Percentiles rank a stretch among this genome's conserved stretches.
Evolutionary conservation across 257 asterid genomes (phyloP).

Genomic region (Eustoma russellianum): DNA sequence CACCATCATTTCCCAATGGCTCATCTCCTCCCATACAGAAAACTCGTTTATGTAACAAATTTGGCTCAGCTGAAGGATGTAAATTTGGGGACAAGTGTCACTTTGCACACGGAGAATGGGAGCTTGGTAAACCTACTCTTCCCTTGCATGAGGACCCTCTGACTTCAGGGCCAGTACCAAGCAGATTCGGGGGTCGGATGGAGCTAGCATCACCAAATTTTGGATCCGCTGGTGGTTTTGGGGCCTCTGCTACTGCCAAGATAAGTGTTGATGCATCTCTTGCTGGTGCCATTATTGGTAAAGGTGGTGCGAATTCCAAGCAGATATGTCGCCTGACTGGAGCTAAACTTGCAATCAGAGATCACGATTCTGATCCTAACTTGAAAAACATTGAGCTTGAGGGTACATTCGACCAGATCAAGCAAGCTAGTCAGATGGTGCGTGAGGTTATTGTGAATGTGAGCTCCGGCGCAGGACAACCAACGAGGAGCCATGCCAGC

Average conservation of each 20-base stretch:
- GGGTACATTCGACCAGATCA: slow-evolving; percentile 71
- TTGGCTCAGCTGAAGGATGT: slow-evolving; percentile 66
- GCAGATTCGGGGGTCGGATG: slow-evolving; percentile 43
- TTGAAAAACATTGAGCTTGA: slow-evolving; percentile 66
- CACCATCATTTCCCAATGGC: slow-evolving; percentile 50
- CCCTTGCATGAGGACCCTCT: slow-evolving; percentile 48
- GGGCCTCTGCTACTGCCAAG: slow-evolving; percentile 70
- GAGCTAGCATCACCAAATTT: slow-evolving; percentile 30
- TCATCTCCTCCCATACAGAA: slow-evolving; percentile 46
- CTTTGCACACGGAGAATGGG: slow-evolving; percentile 76
- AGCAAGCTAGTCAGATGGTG: slow-evolving; percentile 77
- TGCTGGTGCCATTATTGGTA: slow-evolving; percentile 71
- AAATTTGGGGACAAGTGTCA: slow-evolving; percentile 67
- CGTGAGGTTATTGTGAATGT: slow-evolving; percentile 51
- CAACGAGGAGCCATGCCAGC: slow-evolving; percentile 19
- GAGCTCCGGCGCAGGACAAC: slow-evolving; percentile 30
- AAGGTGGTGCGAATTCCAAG: slow-evolving; percentile 67
- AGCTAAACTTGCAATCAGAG: slow-evolving; percentile 58
- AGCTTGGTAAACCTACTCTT: slow-evolving; percentile 48
- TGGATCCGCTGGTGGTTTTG: slow-evolving; percentile 47
- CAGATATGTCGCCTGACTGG: slow-evolving; percentile 65
- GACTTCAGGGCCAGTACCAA: slow-evolving; percentile 26
- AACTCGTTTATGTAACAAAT: slow-evolving; percentile 64
- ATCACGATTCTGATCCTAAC: slow-evolving; percentile 56
- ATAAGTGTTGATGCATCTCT: slow-evolving; percentile 70